A percentile compares a stretch with the other conserved stretches of the same genome.
Conservation (phyloP, 305 asterid species). For the Rubia balearica region DNA sequence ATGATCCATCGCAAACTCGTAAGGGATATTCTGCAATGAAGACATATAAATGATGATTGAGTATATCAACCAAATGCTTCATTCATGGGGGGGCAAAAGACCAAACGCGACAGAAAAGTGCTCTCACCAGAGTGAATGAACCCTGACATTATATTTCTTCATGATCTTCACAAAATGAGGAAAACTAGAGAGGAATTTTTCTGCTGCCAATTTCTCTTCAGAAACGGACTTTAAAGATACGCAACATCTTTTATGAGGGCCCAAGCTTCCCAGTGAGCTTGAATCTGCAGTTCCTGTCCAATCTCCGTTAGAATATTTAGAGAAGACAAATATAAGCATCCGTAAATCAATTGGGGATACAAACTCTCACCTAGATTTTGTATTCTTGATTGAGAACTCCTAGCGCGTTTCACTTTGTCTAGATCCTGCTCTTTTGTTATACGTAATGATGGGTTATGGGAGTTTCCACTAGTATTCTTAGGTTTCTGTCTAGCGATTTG, state of each 20-base stretch:
- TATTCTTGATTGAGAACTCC: conserved; percentile 26
- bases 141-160: conserved; percentile 91
- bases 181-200: conserved; percentile 57
- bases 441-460: conserved; percentile 24
- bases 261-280: conserved; percentile 43
- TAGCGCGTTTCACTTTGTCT: conserved; percentile 19
- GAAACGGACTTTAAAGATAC: conserved; percentile 85
- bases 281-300: conserved; percentile 39
- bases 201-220: conserved; percentile 87
- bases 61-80: not conserved
- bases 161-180: conserved; percentile 84
- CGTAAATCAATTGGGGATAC: not conserved
- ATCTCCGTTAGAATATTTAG: conserved; percentile 19
- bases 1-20: conserved; percentile 74
- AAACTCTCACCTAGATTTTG: conserved; percentile 47
- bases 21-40: conserved; percentile 68
- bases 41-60: conserved; percentile 13
- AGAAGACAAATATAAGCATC: not conserved
- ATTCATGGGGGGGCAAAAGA: not conserved
- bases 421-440: conserved; percentile 17
- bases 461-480: conserved; percentile 36
- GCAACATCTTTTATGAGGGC: conserved; percentile 64
- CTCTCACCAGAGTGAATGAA: conserved; percentile 83
- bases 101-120: conserved; percentile 10
- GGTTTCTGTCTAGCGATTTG: conserved; percentile 40